phyloP scores from a whole-genome alignment of 2,329 filamentous ascomycete species.

The Sporothrix globosa region DNA sequence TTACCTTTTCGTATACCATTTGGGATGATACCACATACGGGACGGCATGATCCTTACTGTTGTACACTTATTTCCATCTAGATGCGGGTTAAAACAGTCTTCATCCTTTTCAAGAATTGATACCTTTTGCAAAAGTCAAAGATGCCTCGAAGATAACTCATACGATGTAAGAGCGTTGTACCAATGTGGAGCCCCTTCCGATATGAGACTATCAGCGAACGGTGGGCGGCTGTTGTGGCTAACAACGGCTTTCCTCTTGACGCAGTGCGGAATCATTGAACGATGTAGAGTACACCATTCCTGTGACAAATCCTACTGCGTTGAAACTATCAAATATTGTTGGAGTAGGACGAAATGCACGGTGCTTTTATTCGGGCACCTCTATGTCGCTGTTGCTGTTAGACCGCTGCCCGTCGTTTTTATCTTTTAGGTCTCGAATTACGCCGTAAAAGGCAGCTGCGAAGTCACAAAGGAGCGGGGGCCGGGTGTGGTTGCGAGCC shows the following conservation, averaged over 20 bases:
- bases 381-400: neutral
- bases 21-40: constrained; percentile 23
- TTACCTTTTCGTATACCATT: constrained; percentile 9
- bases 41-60: neutral
- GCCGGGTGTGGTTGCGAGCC: neutral
- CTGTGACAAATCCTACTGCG: neutral
- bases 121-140: neutral
- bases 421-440: constrained; percentile 15
- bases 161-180: neutral
- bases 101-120: neutral
- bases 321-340: too few species aligned
- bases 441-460: constrained; percentile 25
- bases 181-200: neutral
- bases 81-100: neutral
- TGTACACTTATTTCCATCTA: neutral
- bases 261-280: neutral
- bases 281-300: neutral
- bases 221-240: neutral
- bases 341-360: neutral
- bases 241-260: too few species aligned
- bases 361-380: neutral
- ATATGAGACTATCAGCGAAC: constrained; percentile 8
- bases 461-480: constrained; percentile 17
- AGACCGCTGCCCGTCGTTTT: neutral
- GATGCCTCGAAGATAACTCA: neutral